Conservation (phyloP, 495 filamentous ascomycete species). For the Terfezia boudieri region DNA sequence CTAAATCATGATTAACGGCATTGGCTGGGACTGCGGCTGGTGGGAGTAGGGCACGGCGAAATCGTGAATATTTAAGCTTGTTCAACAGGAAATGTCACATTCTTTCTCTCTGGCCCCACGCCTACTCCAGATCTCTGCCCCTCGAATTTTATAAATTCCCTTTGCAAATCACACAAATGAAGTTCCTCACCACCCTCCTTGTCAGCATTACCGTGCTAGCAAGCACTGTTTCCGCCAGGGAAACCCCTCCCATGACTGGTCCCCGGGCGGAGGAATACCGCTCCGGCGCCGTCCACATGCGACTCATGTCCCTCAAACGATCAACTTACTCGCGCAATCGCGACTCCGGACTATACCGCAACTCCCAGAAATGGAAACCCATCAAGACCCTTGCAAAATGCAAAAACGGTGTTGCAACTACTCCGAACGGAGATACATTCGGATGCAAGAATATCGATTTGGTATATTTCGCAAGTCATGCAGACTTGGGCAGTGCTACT, state of each 20-base stretch:
- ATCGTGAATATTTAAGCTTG: no score
- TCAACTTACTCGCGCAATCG: constrained; percentile 10
- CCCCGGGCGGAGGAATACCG: constrained; percentile 22
- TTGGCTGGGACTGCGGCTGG: no score
- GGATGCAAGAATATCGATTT: constrained; percentile 33
- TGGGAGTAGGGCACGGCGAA: no score
- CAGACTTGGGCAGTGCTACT: constrained; percentile 26
- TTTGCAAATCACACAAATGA: constrained; percentile 6
- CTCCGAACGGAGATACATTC: constrained; percentile 27
- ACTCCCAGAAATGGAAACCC: constrained; percentile 13
- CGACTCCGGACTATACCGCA: constrained; percentile 4
- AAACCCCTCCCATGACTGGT: constrained; percentile 18
- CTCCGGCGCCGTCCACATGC: constrained; percentile 25
- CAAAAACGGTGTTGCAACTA: constrained; percentile 25
- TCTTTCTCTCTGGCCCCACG: no score
- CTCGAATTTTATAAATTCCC: not conserved
- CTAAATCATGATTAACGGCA: no score
- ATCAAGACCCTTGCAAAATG: constrained; percentile 21
- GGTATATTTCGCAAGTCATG: constrained; percentile 31
- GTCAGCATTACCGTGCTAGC: constrained; percentile 4
- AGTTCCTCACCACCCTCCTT: constrained; percentile 8
- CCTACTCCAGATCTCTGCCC: no score
- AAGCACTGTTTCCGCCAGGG: constrained; percentile 19
- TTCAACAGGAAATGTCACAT: no score
- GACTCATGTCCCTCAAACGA: constrained; percentile 26